These are phyloP conservation scores for Linnemannia schmuckeri DNA, from an alignment of 192 early-diverging fungal species.

Conservation along the genomic window DNA sequence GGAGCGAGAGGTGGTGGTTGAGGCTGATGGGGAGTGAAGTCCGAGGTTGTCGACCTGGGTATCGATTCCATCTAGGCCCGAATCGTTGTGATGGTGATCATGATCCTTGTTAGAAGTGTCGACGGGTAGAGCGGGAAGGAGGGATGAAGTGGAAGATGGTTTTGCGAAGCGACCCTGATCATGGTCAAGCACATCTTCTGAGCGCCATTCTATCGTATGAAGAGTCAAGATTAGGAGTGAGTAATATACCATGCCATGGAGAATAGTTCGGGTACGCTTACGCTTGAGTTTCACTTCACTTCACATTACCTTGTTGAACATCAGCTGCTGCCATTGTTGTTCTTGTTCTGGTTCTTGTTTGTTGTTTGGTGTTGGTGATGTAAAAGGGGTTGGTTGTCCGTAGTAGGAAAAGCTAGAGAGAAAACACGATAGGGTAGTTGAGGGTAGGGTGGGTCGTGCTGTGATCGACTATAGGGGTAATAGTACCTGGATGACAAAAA, in stretches of 20 bases:
- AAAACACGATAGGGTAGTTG: neutral
- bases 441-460: neutral
- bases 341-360: neutral
- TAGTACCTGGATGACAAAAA: neutral
- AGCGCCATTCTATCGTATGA: conserved; percentile 23
- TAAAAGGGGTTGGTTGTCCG: neutral
- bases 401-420: neutral
- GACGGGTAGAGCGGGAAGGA: conserved; percentile 43
- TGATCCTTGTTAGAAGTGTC: neutral
- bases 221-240: neutral
- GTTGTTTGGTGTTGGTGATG: neutral
- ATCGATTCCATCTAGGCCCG: conserved; percentile 19
- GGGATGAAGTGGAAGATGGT: conserved; percentile 13
- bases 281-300: neutral
- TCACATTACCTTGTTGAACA: conserved; percentile 27
- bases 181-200: conserved; percentile 34
- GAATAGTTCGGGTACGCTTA: too few species aligned
- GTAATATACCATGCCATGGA: neutral
- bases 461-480: neutral
- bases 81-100: neutral
- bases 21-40: conserved; percentile 9
- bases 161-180: conserved; percentile 3
- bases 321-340: conserved; percentile 27
- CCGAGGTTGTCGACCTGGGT: conserved; percentile 33
- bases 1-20: conserved; percentile 3